A percentile compares a stretch with the other conserved stretches of the same genome.
These are phyloP conservation scores for Starmerella vitae DNA, from an alignment of 805 yeast species.

Conservation along the genomic window DNA sequence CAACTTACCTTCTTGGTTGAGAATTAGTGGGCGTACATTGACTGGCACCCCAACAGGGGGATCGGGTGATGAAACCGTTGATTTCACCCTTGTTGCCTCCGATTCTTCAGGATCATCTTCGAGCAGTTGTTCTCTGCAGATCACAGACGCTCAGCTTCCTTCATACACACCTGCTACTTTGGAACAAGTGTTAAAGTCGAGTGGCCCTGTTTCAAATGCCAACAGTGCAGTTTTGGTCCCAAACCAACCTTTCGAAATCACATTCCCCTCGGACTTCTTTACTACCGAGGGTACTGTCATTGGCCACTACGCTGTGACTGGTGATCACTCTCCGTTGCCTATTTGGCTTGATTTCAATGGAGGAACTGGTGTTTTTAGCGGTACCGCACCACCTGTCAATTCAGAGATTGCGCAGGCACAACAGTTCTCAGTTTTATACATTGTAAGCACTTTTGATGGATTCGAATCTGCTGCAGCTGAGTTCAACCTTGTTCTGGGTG, in stretches of 20 bases:
- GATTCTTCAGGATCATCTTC: slow-evolving; percentile 41
- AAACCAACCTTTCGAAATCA: slow-evolving; percentile 49
- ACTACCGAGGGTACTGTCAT: slow-evolving; percentile 37
- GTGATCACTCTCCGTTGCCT: slow-evolving; percentile 77
- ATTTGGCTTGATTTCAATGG: slow-evolving; percentile 70
- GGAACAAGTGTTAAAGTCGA: slow-evolving; percentile 40
- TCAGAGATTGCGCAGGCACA: slow-evolving; percentile 81
- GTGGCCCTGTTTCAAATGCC: slow-evolving; percentile 66
- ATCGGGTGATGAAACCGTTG: slow-evolving; percentile 32
- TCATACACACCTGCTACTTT: slow-evolving; percentile 34
- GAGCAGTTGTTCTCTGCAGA: slow-evolving; percentile 44
- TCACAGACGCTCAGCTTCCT: slow-evolving; percentile 47
- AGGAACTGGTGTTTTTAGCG: slow-evolving; percentile 52
- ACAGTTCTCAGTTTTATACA: slow-evolving; percentile 51
- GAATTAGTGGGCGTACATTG: slow-evolving; percentile 55
- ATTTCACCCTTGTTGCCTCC: slow-evolving; percentile 46
- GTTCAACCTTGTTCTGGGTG: slow-evolving; percentile 72
- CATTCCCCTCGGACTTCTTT: slow-evolving; percentile 53
- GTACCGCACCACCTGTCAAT: slow-evolving; percentile 77
- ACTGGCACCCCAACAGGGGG: slow-evolving; percentile 46
- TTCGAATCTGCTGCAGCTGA: slow-evolving; percentile 55
- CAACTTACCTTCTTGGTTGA: slow-evolving; percentile 64
- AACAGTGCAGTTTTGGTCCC: slow-evolving; percentile 64
- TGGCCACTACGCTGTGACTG: slow-evolving; percentile 69
- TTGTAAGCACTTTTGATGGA: slow-evolving; percentile 69